Percentiles rank a stretch among this genome's conserved stretches.
These are phyloP conservation scores for Trichophyton simii DNA, from an alignment of 2,329 filamentous ascomycete species.

Conservation along the genomic window DNA sequence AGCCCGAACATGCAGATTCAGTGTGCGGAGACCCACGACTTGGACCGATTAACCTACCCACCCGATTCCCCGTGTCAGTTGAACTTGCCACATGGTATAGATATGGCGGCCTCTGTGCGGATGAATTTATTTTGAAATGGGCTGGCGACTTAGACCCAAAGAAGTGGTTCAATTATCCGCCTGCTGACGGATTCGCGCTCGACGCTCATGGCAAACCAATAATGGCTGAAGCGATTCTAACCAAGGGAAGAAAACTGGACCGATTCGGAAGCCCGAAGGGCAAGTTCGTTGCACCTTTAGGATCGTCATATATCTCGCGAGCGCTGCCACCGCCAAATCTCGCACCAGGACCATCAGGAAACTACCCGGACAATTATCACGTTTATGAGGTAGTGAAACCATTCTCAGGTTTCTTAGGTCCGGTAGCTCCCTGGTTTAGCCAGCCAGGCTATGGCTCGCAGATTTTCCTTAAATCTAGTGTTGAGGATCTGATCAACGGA, in stretches of 20 bases:
- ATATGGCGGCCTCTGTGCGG: background rate
- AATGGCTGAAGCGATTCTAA: background rate
- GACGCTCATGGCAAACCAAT: background rate
- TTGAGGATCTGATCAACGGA: background rate
- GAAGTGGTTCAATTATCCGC: background rate
- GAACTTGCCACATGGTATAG: background rate
- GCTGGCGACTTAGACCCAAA: background rate
- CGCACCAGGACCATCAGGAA: background rate
- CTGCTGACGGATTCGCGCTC: background rate
- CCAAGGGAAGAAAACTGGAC: background rate
- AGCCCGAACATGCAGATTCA: background rate
- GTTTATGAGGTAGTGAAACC: background rate
- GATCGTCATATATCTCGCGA: background rate
- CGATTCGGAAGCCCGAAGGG: background rate
- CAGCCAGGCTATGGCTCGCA: constrained; percentile 1
- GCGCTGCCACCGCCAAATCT: background rate
- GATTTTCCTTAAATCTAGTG: background rate
- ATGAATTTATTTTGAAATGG: constrained; percentile 4
- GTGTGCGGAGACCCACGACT: constrained; percentile 1
- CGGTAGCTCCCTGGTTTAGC: background rate
- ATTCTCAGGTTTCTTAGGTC: background rate
- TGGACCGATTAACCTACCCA: background rate
- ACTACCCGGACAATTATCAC: constrained; percentile 5
- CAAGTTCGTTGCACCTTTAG: constrained; percentile 2
- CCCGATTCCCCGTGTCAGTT: background rate